Conservation (phyloP, 495 filamentous ascomycete species). For the Polyplosphaeria fusca region DNA sequence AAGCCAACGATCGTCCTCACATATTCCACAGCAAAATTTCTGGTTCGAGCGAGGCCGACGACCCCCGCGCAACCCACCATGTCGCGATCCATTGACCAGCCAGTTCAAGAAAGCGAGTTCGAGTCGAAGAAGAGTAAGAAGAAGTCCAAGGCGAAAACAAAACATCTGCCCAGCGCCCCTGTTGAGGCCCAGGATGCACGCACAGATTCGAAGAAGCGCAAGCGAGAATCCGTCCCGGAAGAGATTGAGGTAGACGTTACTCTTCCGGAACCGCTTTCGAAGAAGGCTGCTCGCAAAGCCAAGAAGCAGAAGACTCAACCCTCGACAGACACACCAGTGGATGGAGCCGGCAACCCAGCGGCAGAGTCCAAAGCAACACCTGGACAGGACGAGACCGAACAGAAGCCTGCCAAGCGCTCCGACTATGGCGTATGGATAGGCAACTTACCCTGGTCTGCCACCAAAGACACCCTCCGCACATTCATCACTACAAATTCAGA, state of each 20-base stretch:
- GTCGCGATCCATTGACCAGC: too few species aligned
- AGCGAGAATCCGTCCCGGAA: slow-evolving; percentile 35
- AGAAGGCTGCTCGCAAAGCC: slow-evolving; percentile 55
- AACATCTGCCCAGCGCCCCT: too few species aligned
- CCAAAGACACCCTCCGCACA: slow-evolving; percentile 63
- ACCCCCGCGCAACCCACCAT: too few species aligned
- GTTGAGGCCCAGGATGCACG: too few species aligned
- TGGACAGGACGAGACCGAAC: slow-evolving; percentile 29
- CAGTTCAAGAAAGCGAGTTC: too few species aligned
- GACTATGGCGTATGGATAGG: slow-evolving; percentile 92
- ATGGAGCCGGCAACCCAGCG: neutral
- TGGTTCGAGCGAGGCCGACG: too few species aligned
- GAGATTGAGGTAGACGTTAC: slow-evolving; percentile 84
- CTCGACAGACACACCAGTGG: neutral
- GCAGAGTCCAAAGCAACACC: slow-evolving; percentile 24
- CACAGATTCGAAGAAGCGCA: slow-evolving; percentile 45
- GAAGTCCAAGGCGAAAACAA: slow-evolving; percentile 7
- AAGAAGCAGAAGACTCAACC: slow-evolving; percentile 49
- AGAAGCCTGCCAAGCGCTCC: slow-evolving; percentile 57
- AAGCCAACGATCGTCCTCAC: too few species aligned
- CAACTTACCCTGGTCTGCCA: slow-evolving; percentile 80
- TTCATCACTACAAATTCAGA: slow-evolving; percentile 71
- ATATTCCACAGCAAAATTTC: too few species aligned
- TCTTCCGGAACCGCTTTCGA: slow-evolving; percentile 87
- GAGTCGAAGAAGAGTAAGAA: slow-evolving; percentile 19